Evolutionary conservation across 176 grass and related monocot species (phyloP), one percentile per base, ranked within the genome.

Genomic region (Aegilops bicornis): DNA sequence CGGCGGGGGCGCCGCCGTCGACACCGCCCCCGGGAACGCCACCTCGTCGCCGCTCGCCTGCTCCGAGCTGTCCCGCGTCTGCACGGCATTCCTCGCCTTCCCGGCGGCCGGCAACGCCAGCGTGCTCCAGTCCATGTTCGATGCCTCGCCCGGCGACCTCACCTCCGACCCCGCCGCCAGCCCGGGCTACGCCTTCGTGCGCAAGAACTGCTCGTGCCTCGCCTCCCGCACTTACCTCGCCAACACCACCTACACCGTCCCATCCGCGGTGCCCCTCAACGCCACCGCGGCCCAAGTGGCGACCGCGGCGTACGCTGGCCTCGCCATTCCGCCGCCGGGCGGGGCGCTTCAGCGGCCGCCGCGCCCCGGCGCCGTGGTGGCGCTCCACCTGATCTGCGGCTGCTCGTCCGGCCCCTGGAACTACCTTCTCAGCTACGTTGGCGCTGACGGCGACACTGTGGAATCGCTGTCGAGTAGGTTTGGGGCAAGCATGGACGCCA

Each of bases 141-240:
- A 99, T 66, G 82, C 90, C 17, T 63, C 90, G n/a, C 79, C 92
- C 5, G 87, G 24, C 13, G 97, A 99, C 94, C 10, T 99, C 86
- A 96, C 91, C 10, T 84, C 92, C 79, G 97, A 99, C 82, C 87
- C 88, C 10, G 86, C 71, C 77, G 79, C 91, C 90, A 98, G 89
- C 83, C 97, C 94, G 10, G 94, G 94, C 12, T 96, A 91, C 87
- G 92, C 90, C 33, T 99, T 99, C 86, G 79, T 99, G 58, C 92
- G 92, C 25, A 99, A 99, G 94, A 99, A 99, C 94, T 99, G 97
- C 84, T 96, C 97, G 43, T 99, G 97, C 89, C 77, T 96, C 75
- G 88, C 88, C 62, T 84, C 87, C 16, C 88, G 90, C 77, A 90
- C 91, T 83, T 99, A 96, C 87, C 89, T 99, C 70, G 88, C 90